Evolutionary conservation across 306 rosid genomes (phyloP).

Genomic region (Trifolium subterraneum): DNA sequence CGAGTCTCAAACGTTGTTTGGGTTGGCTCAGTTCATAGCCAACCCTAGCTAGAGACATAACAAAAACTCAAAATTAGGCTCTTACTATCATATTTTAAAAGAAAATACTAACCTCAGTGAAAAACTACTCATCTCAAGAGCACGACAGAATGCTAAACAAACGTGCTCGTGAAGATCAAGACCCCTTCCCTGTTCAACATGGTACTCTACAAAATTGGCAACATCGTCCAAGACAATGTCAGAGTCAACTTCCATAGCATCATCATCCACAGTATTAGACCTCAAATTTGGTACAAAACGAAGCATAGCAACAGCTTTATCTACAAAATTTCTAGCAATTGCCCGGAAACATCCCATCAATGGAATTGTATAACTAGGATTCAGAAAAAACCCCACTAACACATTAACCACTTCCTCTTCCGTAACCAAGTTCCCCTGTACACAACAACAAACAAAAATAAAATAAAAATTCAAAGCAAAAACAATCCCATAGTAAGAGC

Average conservation of each 20-base stretch:
- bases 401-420: constrained; percentile 68
- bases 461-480: background rate
- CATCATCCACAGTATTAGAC: constrained; percentile 49
- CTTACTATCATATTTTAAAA: background rate
- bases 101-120: constrained; percentile 65
- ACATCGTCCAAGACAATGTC: constrained; percentile 52
- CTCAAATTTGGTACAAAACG: constrained; percentile 64
- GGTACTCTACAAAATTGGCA: constrained; percentile 56
- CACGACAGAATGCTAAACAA: constrained; percentile 81
- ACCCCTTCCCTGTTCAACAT: constrained; percentile 58
- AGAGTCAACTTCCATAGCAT: constrained; percentile 34
- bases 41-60: background rate
- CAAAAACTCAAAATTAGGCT: background rate
- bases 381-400: constrained; percentile 69
- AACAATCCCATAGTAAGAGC: background rate
- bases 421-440: constrained; percentile 58
- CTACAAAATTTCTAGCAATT: constrained; percentile 54
- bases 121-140: constrained; percentile 69
- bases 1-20: too few species aligned
- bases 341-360: constrained; percentile 81
- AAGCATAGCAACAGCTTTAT: constrained; percentile 63
- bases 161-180: constrained; percentile 89
- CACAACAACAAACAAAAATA: background rate
- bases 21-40: too few species aligned
- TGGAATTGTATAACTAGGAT: constrained; percentile 69